Conservation (phyloP, 129 eudicot genomes). For the Helichrysum umbraculigerum region DNA sequence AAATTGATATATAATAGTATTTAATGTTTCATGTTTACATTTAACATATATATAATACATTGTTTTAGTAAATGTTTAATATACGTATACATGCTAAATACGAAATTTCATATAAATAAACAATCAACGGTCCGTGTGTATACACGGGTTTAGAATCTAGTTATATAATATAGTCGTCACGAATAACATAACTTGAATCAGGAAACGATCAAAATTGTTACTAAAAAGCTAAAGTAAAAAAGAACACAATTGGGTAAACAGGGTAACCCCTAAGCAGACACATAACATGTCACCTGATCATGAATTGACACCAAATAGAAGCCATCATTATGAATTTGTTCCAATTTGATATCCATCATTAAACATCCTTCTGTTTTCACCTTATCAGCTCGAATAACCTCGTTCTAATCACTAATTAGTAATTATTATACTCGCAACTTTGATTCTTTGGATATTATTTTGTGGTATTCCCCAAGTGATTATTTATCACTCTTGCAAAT, state of each 20-base stretch:
- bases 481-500: slow-evolving; percentile 10
- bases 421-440: slow-evolving; percentile 13
- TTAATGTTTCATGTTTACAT: no score
- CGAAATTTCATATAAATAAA: no score
- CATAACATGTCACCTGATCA: slow-evolving; percentile 35
- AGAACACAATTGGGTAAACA: slow-evolving; percentile 11
- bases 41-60: no score
- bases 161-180: no score
- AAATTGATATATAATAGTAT: no score
- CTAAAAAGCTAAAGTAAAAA: background rate
- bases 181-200: background rate
- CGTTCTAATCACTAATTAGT: background rate
- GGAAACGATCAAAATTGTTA: background rate
- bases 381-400: slow-evolving; percentile 24
- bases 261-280: slow-evolving; percentile 28
- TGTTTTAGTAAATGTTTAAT: no score
- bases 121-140: no score
- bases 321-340: slow-evolving; percentile 28
- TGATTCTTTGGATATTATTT: slow-evolving; percentile 7
- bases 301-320: slow-evolving; percentile 33
- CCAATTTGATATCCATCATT: slow-evolving; percentile 29
- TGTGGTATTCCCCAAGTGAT: slow-evolving; percentile 1
- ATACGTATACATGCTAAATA: no score
- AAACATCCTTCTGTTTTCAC: slow-evolving; percentile 22
- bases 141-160: no score